A percentile compares a stretch with the other conserved stretches of the same genome.
These are phyloP conservation scores for Ailanthus altissimus DNA, from an alignment of 345 rosid genomes.

Conservation along the genomic window DNA sequence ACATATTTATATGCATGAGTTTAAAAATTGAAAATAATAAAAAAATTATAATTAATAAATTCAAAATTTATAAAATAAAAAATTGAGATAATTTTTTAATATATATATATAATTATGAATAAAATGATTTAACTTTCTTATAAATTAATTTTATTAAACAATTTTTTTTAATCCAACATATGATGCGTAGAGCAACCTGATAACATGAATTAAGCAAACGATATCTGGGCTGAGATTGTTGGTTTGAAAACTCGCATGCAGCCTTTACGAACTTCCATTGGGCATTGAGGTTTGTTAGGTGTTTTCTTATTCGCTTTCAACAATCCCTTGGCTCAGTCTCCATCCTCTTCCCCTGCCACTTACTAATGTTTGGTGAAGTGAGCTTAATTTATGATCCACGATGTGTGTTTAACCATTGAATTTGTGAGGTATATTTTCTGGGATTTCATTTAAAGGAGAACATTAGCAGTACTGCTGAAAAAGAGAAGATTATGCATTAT, in stretches of 20 bases:
- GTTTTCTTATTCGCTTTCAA: not conserved
- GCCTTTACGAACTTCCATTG: not conserved
- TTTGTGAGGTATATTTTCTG: not conserved
- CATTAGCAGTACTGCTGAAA: not conserved
- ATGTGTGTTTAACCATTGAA: not conserved
- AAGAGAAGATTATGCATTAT: not conserved
- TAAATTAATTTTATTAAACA: too few relatives aligned
- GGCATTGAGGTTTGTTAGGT: not conserved
- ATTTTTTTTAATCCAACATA: too few relatives aligned
- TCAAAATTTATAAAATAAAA: too few relatives aligned
- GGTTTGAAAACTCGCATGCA: not conserved
- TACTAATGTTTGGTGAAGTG: not conserved
- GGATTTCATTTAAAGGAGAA: not conserved
- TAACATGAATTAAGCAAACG: too few relatives aligned
- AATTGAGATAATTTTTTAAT: too few relatives aligned
- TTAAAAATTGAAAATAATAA: too few relatives aligned
- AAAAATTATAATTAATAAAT: too few relatives aligned
- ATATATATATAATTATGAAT: too few relatives aligned
- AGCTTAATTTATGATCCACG: not conserved
- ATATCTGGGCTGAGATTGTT: not conserved
- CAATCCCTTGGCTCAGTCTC: not conserved
- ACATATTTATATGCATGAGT: too few relatives aligned
- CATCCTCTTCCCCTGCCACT: not conserved
- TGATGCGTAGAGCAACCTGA: too few relatives aligned
- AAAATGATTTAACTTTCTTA: too few relatives aligned